phyloP scores from a whole-genome alignment of 148 eudicot species.

The Amaranthus cruentus region DNA sequence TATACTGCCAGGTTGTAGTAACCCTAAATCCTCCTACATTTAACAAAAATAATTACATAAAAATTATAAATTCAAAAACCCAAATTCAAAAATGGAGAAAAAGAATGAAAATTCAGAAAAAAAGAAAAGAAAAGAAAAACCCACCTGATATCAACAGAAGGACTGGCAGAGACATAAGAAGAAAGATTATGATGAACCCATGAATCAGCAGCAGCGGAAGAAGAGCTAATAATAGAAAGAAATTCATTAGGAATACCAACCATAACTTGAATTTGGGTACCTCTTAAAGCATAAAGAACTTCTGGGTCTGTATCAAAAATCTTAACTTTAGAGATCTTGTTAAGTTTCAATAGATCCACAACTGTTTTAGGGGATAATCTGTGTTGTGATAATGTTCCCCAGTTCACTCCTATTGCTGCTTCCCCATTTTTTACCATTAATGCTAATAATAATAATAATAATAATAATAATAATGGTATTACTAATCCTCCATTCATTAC shows the following conservation, averaged over 20 bases:
- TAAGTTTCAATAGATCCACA: constrained; percentile 55
- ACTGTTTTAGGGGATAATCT: constrained; percentile 50
- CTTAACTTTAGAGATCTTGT: constrained; percentile 72
- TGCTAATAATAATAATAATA: too few relatives aligned
- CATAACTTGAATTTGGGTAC: constrained; percentile 64
- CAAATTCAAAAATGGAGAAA: too few relatives aligned
- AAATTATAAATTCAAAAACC: too few relatives aligned
- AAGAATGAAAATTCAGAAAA: too few relatives aligned
- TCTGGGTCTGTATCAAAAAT: constrained; percentile 70
- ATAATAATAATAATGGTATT: too few relatives aligned
- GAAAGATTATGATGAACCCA: constrained; percentile 74
- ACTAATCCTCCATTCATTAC: too few relatives aligned
- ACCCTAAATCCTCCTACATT: too few relatives aligned
- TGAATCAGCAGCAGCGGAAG: constrained; percentile 49
- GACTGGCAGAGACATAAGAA: constrained; percentile 38
- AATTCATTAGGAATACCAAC: constrained; percentile 73
- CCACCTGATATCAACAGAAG: constrained; percentile 39
- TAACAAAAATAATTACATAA: too few relatives aligned
- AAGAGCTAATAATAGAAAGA: constrained; percentile 42
- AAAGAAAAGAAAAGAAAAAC: too few relatives aligned
- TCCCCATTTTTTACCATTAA: background rate
- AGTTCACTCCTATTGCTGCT: constrained; percentile 76
- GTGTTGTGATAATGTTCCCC: constrained; percentile 71
- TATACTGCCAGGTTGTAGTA: too few relatives aligned
- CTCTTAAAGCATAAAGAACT: constrained; percentile 44